Base-by-base conservation (phyloP, 805 yeast genomes). In the Metschnikowia amazonensis region DNA sequence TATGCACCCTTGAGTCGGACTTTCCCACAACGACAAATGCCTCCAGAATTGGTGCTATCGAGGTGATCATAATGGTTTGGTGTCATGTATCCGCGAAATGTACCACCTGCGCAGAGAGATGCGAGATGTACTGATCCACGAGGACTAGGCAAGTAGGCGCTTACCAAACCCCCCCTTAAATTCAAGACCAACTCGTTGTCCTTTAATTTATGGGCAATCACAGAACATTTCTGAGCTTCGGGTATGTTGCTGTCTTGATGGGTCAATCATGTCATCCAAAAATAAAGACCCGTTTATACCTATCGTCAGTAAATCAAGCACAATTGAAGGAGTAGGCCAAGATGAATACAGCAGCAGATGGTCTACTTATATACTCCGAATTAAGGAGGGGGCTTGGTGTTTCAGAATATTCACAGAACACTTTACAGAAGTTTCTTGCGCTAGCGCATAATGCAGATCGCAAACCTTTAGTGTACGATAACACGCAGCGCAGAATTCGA, bases 11-110 rank as follows among this genome's bases (percentile, higher is more conserved):
- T 27, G 54, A 49, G 23, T 49, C 57, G 9, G 51, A 32, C 10
- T 44, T 38, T 11, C 57, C 57, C 13, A 48, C 45, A 5, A 41
- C 50, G 16, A 47, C 52, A 14, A 44, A 41, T 11, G 53, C 42
- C 36, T 43, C 51, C 46, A 47, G 46, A 24, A 53, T 33, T 10
- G 55, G 53, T 17, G 38, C 41, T 23, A 51, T 44, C 14, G 55
- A 36, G 28, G 53, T 34, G 36, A 50, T 45, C 52, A 49, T 48
- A 11, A 11, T 25, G 23, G 8, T 14, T 21, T 11, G n/a, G 36
- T 14, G 24, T 13, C 42, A 29, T 11, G 34, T 29, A 5, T 29
- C 34, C 27, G 42, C 35, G 34, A 28, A 38, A 29, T 30, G 30
- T 5, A 28, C 23, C 25, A 10, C 32, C 21, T 17, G 33, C 24